These are phyloP conservation scores for Starmerella etchellsii DNA, from an alignment of 805 yeast genomes.

Conservation along the genomic window DNA sequence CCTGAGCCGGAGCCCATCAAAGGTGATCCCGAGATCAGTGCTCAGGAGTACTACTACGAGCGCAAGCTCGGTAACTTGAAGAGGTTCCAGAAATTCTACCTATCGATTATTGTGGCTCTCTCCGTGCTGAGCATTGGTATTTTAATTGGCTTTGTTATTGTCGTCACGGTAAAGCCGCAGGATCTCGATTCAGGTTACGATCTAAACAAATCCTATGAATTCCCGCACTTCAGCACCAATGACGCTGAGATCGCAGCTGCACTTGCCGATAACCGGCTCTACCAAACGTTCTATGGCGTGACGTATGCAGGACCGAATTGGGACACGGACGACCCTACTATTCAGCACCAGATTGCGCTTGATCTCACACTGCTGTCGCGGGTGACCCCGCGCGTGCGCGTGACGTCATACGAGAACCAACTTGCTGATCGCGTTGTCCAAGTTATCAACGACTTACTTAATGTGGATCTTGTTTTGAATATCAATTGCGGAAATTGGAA, in stretches of 20 bases:
- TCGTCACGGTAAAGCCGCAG: neutral
- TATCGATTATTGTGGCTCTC: neutral
- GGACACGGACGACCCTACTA: neutral
- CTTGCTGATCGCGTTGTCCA: conserved; percentile 42
- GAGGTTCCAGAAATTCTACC: neutral
- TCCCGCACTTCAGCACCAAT: conserved; percentile 1
- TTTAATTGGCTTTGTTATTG: conserved; percentile 6
- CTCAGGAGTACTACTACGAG: neutral
- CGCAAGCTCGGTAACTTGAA: neutral
- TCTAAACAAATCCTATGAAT: neutral
- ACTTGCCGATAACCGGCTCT: conserved; percentile 10
- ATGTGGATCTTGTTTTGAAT: conserved; percentile 48
- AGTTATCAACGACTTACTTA: conserved; percentile 37
- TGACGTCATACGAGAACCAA: conserved; percentile 50
- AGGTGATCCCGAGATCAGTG: neutral
- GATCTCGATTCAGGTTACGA: neutral
- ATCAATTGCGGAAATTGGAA: conserved; percentile 41
- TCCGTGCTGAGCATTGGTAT: conserved; percentile 3
- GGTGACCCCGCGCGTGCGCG: conserved; percentile 44
- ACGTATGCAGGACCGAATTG: conserved; percentile 6
- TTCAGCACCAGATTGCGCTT: conserved; percentile 35
- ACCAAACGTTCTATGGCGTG: conserved; percentile 11
- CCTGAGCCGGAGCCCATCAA: conserved; percentile 11
- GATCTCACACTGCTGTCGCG: conserved; percentile 48
- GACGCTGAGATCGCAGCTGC: conserved; percentile 6